phyloP scores from a whole-genome alignment of 257 asterid genomes.

The Penstemon barbatus region DNA sequence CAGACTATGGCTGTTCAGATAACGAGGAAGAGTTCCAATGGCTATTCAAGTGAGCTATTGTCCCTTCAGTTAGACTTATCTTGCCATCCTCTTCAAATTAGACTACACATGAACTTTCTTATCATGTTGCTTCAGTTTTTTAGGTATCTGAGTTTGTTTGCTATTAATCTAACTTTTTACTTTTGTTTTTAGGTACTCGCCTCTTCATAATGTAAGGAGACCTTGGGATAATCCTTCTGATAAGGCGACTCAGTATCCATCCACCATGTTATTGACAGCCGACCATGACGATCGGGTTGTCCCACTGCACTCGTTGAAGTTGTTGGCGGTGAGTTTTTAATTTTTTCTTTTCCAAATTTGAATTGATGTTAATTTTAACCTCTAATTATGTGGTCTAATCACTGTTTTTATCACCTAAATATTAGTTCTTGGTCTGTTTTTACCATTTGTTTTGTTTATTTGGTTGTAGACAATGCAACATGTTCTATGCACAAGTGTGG shows the following conservation, averaged over 20 bases:
- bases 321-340: slow-evolving; percentile 72
- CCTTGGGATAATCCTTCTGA: slow-evolving; percentile 73
- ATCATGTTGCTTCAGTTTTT: neutral
- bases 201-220: slow-evolving; percentile 85
- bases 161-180: neutral
- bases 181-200: slow-evolving; percentile 66
- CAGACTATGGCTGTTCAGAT: slow-evolving; percentile 96
- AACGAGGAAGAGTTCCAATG: slow-evolving; percentile 88
- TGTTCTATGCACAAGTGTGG: slow-evolving; percentile 63
- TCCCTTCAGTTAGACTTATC: slow-evolving; percentile 17
- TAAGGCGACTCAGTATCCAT: slow-evolving; percentile 63
- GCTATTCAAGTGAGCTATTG: slow-evolving; percentile 72
- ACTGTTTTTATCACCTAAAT: neutral
- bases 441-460: neutral
- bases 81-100: neutral
- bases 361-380: neutral
- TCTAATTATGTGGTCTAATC: neutral
- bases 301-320: slow-evolving; percentile 88
- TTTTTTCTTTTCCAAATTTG: neutral
- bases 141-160: slow-evolving; percentile 9
- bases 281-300: slow-evolving; percentile 99
- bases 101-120: slow-evolving; percentile 1
- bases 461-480: slow-evolving; percentile 77
- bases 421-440: neutral
- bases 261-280: slow-evolving; percentile 91